Conservation (phyloP, 345 rosid genomes). For the Raphanus raphanistrum region DNA sequence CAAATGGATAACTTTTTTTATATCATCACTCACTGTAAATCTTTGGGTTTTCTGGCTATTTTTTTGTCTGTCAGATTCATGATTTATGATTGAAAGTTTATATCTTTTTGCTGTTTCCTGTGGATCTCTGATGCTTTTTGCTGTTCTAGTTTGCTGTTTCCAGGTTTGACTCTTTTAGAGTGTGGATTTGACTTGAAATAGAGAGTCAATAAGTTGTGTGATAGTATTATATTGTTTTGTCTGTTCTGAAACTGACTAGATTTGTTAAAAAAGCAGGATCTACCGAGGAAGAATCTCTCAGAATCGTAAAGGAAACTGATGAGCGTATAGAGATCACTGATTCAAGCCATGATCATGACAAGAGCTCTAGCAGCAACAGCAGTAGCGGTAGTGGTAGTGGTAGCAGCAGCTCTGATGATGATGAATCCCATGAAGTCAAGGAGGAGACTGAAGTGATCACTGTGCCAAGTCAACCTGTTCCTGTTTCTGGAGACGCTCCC, state of each 20-base stretch:
- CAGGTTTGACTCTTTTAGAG: conserved; percentile 5
- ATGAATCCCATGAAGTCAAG: conserved; percentile 46
- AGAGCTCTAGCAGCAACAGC: conserved; percentile 50
- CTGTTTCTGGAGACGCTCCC: conserved; percentile 39
- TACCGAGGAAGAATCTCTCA: conserved; percentile 56
- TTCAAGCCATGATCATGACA: conserved; percentile 46
- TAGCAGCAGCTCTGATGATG: conserved; percentile 56
- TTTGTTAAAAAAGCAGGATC: conserved; percentile 47
- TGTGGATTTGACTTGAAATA: conserved; percentile 21
- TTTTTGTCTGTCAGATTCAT: conserved; percentile 2
- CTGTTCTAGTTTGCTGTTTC: too few relatives aligned
- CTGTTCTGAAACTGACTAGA: conserved; percentile 11
- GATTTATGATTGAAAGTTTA: conserved; percentile 1
- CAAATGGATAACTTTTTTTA: conserved; percentile 37
- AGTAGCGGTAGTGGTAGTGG: conserved; percentile 27
- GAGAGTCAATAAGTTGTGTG: conserved; percentile 15
- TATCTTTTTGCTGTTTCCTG: not conserved
- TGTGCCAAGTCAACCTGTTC: conserved; percentile 34
- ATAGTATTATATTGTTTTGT: not conserved
- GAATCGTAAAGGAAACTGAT: conserved; percentile 40
- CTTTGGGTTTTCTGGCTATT: not conserved
- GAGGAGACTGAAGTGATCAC: conserved; percentile 19
- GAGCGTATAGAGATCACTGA: conserved; percentile 42
- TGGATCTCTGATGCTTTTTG: conserved; percentile 1
- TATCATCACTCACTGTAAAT: not conserved